phyloP scores from a whole-genome alignment of 495 filamentous ascomycete species.

The Aspergillus campestris region DNA sequence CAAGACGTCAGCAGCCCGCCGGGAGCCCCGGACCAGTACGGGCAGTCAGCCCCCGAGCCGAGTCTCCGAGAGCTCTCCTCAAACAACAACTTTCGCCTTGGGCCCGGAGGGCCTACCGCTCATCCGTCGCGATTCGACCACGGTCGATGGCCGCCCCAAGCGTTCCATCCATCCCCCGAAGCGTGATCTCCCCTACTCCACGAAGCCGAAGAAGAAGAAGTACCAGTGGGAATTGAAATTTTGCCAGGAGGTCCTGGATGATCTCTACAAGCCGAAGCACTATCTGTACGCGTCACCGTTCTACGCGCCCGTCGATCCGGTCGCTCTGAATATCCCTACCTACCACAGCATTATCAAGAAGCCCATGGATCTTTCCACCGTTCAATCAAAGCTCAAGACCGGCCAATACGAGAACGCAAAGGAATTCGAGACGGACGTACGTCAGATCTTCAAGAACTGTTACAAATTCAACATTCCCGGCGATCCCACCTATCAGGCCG shows the following conservation, averaged over 20 bases:
- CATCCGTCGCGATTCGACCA: slow-evolving; percentile 83
- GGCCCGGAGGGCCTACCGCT: slow-evolving; percentile 76
- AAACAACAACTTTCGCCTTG: slow-evolving; percentile 66
- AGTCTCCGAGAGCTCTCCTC: slow-evolving; percentile 38
- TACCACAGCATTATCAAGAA: slow-evolving; percentile 93
- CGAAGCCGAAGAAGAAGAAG: slow-evolving; percentile 89
- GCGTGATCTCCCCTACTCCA: slow-evolving; percentile 76
- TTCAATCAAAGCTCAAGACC: slow-evolving; percentile 61
- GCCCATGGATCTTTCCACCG: slow-evolving; percentile 87
- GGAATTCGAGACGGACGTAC: slow-evolving; percentile 79
- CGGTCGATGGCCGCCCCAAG: slow-evolving; percentile 72
- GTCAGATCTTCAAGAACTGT: slow-evolving; percentile 81
- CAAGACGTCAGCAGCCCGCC: slow-evolving; percentile 43
- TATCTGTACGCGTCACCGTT: slow-evolving; percentile 58
- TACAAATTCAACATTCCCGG: slow-evolving; percentile 78
- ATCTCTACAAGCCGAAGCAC: slow-evolving; percentile 70
- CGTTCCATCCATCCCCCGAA: slow-evolving; percentile 90
- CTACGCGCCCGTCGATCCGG: slow-evolving; percentile 77
- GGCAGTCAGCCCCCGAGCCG: slow-evolving; percentile 25
- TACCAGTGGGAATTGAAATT: slow-evolving; percentile 80
- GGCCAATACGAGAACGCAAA: slow-evolving; percentile 77
- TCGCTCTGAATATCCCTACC: slow-evolving; percentile 85
- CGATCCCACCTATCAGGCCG: slow-evolving; percentile 64
- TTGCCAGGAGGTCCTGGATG: slow-evolving; percentile 71
- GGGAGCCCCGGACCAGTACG: slow-evolving; percentile 43